A percentile compares a stretch with the other conserved stretches of the same genome.
Conservation (phyloP, 192 early-diverging fungal species). For the Coemansia sp. region DNA sequence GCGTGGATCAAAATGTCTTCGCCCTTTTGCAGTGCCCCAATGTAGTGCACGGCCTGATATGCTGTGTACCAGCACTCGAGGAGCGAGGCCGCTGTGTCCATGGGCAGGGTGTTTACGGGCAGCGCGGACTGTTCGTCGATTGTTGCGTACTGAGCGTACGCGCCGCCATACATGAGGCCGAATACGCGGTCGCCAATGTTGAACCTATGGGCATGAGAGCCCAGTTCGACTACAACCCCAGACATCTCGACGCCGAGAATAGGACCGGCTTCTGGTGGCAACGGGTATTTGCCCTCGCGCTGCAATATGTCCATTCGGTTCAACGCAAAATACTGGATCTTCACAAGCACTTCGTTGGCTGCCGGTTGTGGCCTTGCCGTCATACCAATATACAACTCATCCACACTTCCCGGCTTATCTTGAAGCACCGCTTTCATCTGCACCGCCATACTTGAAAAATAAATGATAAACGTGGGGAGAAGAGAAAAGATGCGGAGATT, state of each 20-base stretch:
- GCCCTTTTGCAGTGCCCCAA: slow-evolving; percentile 57
- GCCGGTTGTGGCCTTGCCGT: slow-evolving; percentile 40
- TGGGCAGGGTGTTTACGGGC: slow-evolving; percentile 54
- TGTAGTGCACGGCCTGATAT: slow-evolving; percentile 66
- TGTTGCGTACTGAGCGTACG: slow-evolving; percentile 70
- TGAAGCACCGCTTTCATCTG: slow-evolving; percentile 55
- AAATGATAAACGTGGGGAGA: neutral
- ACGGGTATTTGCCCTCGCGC: slow-evolving; percentile 69
- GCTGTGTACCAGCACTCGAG: slow-evolving; percentile 83
- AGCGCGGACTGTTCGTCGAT: slow-evolving; percentile 64
- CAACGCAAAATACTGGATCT: slow-evolving; percentile 61
- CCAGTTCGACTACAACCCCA: slow-evolving; percentile 59
- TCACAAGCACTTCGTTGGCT: slow-evolving; percentile 55
- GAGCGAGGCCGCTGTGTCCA: slow-evolving; percentile 66
- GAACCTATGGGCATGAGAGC: slow-evolving; percentile 49
- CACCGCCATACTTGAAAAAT: neutral
- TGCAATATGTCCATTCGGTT: slow-evolving; percentile 81
- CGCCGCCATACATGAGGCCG: slow-evolving; percentile 73
- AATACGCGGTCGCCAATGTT: slow-evolving; percentile 69
- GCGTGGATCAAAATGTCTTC: slow-evolving; percentile 79
- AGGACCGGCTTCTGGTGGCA: slow-evolving; percentile 59
- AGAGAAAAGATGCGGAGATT: neutral
- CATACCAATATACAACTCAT: slow-evolving; percentile 55
- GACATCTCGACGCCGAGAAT: slow-evolving; percentile 77
- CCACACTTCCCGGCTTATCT: slow-evolving; percentile 52